A percentile compares a stretch with the other conserved stretches of the same genome.
Evolutionary conservation across 805 yeast genomes (phyloP).

Genomic region (Ogataea haglerorum): DNA sequence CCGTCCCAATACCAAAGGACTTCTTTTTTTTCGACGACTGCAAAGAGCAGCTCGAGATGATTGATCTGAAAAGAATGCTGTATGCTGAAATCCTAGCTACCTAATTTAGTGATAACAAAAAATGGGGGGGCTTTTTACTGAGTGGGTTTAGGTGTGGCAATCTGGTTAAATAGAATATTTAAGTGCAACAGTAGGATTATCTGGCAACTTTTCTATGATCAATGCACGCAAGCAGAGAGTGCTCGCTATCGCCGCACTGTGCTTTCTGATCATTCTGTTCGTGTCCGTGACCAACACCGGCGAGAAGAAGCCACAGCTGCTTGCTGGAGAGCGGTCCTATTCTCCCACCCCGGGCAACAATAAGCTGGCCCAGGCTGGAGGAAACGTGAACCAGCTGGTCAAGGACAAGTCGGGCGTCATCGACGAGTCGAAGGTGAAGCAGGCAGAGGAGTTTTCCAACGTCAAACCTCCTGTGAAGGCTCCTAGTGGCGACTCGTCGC

Average conservation of each 20-base stretch:
- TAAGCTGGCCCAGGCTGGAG: slow-evolving; percentile 18
- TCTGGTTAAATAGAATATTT: slow-evolving; percentile 2
- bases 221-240: slow-evolving; percentile 38
- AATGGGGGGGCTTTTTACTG: neutral
- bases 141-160: slow-evolving; percentile 2
- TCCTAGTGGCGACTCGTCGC: slow-evolving; percentile 16
- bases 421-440: slow-evolving; percentile 41
- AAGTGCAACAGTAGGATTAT: neutral
- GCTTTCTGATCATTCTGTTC: slow-evolving; percentile 36
- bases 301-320: slow-evolving; percentile 13
- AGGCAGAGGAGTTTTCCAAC: slow-evolving; percentile 32
- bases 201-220: slow-evolving; percentile 3
- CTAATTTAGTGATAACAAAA: slow-evolving; percentile 1
- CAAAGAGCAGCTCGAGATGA: slow-evolving; percentile 47
- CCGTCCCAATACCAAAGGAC: slow-evolving; percentile 51
- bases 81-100: slow-evolving; percentile 48
- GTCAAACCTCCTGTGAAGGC: slow-evolving; percentile 23
- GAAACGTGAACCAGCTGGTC: slow-evolving; percentile 29
- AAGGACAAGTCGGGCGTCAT: slow-evolving; percentile 35
- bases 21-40: slow-evolving; percentile 53
- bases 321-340: slow-evolving; percentile 7
- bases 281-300: slow-evolving; percentile 26
- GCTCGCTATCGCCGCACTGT: slow-evolving; percentile 39
- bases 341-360: slow-evolving; percentile 10
- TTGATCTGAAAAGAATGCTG: slow-evolving; percentile 49